Conservation (phyloP, 2,329 filamentous ascomycete genomes). For the Pleurostoma richardsiae region DNA sequence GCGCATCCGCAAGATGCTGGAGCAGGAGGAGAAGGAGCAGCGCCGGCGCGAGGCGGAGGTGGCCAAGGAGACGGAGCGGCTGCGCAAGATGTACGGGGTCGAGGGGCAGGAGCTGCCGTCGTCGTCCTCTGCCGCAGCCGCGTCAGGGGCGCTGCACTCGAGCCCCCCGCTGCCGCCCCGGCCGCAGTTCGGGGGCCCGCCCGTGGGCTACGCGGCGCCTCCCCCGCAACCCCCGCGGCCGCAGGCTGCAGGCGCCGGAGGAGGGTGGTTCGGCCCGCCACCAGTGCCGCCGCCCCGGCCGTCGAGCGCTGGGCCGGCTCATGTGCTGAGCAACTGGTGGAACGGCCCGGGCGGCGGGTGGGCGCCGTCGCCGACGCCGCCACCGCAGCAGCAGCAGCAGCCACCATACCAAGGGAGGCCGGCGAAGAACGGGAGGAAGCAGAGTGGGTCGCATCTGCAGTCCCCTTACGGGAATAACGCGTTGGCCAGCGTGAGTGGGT, state of each 20-base stretch:
- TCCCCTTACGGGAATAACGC: constrained; percentile 11
- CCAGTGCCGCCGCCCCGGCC: constrained; percentile 35
- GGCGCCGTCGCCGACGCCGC: constrained; percentile 18
- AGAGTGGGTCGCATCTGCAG: constrained; percentile 7
- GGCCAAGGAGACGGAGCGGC: constrained; percentile 76
- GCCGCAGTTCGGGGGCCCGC: constrained; percentile 8
- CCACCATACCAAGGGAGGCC: constrained; percentile 5
- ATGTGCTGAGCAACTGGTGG: constrained; percentile 10
- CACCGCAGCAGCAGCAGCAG: constrained; percentile 15
- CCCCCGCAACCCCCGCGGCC: constrained; percentile 19
- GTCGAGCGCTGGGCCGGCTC: constrained; percentile 38
- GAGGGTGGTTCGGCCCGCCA: constrained; percentile 11
- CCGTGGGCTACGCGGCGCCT: constrained; percentile 23
- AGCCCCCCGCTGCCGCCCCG: constrained; percentile 10
- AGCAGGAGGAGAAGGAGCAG: constrained; percentile 60
- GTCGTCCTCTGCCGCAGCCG: constrained; percentile 9
- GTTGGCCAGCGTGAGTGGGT: constrained; percentile 13
- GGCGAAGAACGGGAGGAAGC: constrained; percentile 12
- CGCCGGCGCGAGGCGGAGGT: constrained; percentile 53
- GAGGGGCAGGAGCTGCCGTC: constrained; percentile 36
- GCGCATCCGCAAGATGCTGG: constrained; percentile 60
- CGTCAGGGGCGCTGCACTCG: constrained; percentile 1
- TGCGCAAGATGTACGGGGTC: constrained; percentile 64
- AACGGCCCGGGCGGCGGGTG: constrained; percentile 16
- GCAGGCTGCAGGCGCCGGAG: constrained; percentile 18